Percentiles rank a stretch among this genome's conserved stretches.
Conservation (phyloP, 768 basidiomycete species). For the Cubamyces lactineus region DNA sequence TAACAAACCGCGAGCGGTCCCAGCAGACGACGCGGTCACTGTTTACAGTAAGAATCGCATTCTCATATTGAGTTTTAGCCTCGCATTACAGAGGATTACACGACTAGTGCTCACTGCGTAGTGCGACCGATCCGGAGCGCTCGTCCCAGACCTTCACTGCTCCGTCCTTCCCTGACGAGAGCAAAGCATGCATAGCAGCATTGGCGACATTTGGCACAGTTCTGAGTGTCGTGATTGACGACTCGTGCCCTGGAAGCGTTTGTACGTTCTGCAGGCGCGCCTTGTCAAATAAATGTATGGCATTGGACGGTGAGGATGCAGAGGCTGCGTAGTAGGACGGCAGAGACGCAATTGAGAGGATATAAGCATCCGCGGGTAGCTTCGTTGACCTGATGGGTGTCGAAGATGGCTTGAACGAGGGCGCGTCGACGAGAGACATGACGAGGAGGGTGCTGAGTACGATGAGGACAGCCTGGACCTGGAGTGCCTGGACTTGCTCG, state of each 20-base stretch:
- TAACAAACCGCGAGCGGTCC: constrained; percentile 44
- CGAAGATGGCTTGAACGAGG: constrained; percentile 29
- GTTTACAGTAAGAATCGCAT: constrained; percentile 11
- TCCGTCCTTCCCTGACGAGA: constrained; percentile 75
- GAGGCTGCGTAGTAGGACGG: constrained; percentile 59
- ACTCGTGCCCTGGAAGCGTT: constrained; percentile 59
- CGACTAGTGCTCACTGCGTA: constrained; percentile 57
- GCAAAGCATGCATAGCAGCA: constrained; percentile 46
- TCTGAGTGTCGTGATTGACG: constrained; percentile 59
- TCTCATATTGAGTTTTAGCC: constrained; percentile 35
- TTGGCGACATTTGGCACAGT: constrained; percentile 47
- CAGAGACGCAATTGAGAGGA: constrained; percentile 58
- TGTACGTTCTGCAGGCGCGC: constrained; percentile 48
- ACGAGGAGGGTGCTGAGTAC: constrained; percentile 1
- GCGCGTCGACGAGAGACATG: constrained; percentile 40
- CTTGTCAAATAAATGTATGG: constrained; percentile 70
- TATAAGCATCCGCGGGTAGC: constrained; percentile 54
- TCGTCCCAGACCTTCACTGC: constrained; percentile 77
- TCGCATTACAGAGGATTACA: constrained; percentile 9
- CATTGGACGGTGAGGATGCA: constrained; percentile 62
- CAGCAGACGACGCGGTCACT: constrained; percentile 31
- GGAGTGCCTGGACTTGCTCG: constrained; percentile 1
- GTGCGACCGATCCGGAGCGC: constrained; percentile 51
- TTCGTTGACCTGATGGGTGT: constrained; percentile 37
- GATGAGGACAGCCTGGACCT: constrained; percentile 7